Conservation (phyloP, 1,139 yeast genomes). For the Hyphopichia fennica region DNA sequence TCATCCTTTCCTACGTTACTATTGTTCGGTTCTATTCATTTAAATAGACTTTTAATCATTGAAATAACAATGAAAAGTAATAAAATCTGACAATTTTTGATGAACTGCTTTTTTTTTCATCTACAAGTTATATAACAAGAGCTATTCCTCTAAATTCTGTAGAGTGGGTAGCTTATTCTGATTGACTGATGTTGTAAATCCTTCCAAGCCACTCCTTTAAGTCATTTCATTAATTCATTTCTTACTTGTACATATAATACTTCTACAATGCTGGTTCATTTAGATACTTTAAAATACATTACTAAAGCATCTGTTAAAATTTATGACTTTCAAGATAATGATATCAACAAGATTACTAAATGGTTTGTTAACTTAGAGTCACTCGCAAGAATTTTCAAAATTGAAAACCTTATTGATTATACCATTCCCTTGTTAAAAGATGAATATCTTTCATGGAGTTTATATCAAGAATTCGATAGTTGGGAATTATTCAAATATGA, state of each 20-base stretch:
- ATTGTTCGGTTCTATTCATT: too few relatives aligned
- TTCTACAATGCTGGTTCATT: slow-evolving; percentile 2
- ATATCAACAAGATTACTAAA: background rate
- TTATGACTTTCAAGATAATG: background rate
- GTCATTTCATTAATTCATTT: too few relatives aligned
- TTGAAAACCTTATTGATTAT: slow-evolving; percentile 1
- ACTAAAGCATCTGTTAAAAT: background rate
- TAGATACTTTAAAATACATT: background rate
- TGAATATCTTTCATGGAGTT: slow-evolving; percentile 4
- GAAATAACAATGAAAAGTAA: too few relatives aligned
- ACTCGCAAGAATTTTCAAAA: background rate
- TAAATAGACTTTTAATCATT: too few relatives aligned
- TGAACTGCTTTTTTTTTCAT: too few relatives aligned
- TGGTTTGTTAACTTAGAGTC: slow-evolving; percentile 2
- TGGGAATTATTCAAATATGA: slow-evolving; percentile 7
- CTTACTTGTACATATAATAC: background rate
- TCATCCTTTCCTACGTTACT: too few relatives aligned
- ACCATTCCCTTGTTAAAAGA: background rate
- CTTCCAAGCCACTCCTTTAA: too few relatives aligned
- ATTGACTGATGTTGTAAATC: too few relatives aligned
- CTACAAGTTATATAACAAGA: too few relatives aligned
- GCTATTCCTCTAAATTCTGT: too few relatives aligned
- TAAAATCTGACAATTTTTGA: too few relatives aligned
- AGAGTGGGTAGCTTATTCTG: too few relatives aligned
- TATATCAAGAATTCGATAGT: slow-evolving; percentile 2